Evolutionary conservation across 768 basidiomycete species (phyloP), one percentile per base, ranked within the genome.

Genomic region (Trametes punicea): DNA sequence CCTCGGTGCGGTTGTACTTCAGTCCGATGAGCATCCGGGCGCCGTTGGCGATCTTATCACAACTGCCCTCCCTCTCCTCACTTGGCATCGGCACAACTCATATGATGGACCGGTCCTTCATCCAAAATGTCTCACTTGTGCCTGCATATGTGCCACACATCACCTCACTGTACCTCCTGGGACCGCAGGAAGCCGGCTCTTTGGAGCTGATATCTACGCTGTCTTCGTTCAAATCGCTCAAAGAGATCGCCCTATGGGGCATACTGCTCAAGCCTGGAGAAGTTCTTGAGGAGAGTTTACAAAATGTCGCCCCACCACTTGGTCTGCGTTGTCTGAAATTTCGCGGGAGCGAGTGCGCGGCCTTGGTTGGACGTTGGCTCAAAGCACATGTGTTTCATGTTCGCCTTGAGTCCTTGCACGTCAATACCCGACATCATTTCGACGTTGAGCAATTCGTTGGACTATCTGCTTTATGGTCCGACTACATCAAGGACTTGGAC

Each of bases 401-500:
- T n/a, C 15, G 36, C 16, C 21, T 41, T 9, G 41, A 21, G 7
- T 45, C 44, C 2, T 36, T 50, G 10, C 34, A 38, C 8, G 18
- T 50, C n/a, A 15, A 15, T 8, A 25, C 51, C 11, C n/a, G 18
- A 7, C 21, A 34, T 2, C 42, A 30, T 1, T 11, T 8, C 2
- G 33, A 52, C 30, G 46, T 46, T 6, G 27, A 6, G 16, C 42
- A 26, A 6, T 57, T 56, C 26, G 38, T 16, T 1, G 21, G 4
- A 8, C 21, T 31, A 33, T 41, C 47, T 4, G n/a, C 29, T 2
- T 8, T 33, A 20, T 50, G 46, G 20, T 9, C 29, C 6, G 18
- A 23, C 25, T 31, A 46, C 6, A 15, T 51, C 23, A 36, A 62
- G 33, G 25, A 52, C n/a, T 27, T 63, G 20, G 38, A 48, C 21